phyloP scores from a whole-genome alignment of 148 eudicot species.

The Rhododendron griersonianum region DNA sequence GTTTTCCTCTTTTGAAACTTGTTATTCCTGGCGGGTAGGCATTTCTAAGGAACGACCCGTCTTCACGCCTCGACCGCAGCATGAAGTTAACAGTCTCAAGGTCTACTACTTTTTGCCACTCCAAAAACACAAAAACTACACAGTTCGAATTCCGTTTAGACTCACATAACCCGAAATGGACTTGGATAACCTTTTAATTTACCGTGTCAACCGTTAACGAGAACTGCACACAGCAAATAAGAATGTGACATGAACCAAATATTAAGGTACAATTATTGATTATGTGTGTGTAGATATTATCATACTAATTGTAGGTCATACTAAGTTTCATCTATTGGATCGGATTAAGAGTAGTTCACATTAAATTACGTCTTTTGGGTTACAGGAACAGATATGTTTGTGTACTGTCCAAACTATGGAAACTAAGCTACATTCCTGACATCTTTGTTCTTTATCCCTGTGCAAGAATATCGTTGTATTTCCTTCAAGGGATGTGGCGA shows the following conservation, averaged over 20 bases:
- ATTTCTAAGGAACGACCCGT: not conserved
- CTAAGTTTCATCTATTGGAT: not conserved
- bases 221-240: not conserved
- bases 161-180: not conserved
- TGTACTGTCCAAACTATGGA: not conserved
- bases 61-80: not conserved
- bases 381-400: not conserved
- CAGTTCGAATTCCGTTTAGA: not conserved
- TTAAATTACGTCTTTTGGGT: not conserved
- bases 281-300: not conserved
- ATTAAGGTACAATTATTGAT: not conserved
- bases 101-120: not conserved
- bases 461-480: constrained; percentile 77
- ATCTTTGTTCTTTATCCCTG: constrained; percentile 11
- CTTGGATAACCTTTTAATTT: not conserved
- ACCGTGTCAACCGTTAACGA: not conserved
- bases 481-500: constrained; percentile 94
- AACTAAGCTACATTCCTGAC: constrained; percentile 16
- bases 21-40: not conserved
- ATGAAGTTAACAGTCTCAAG: not conserved
- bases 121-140: not conserved
- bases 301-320: not conserved
- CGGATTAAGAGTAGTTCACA: not conserved
- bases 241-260: not conserved
- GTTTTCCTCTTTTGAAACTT: not conserved